Conservation (phyloP, 2,329 filamentous ascomycete species). For the Cytospora schulzeri region DNA sequence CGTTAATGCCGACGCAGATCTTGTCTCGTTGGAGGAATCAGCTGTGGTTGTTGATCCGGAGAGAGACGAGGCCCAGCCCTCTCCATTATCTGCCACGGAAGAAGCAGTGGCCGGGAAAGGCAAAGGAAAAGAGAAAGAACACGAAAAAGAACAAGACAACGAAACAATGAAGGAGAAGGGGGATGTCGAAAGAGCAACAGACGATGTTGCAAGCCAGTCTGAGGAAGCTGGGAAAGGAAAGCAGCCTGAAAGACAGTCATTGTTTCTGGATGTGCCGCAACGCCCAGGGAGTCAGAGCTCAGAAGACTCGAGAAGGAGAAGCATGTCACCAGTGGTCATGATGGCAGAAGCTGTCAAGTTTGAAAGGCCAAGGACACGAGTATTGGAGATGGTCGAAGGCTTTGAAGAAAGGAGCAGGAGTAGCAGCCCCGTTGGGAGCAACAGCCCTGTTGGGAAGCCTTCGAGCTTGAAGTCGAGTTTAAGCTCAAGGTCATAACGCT, state of each 20-base stretch:
- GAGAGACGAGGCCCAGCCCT: conserved; percentile 28
- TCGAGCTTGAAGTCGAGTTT: neutral
- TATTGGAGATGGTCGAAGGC: conserved; percentile 58
- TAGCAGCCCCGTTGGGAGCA: conserved; percentile 46
- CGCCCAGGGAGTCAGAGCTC: conserved; percentile 4
- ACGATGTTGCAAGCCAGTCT: conserved; percentile 19
- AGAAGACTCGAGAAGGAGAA: conserved; percentile 15
- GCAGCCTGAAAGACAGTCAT: conserved; percentile 12
- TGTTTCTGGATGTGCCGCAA: conserved; percentile 22
- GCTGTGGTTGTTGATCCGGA: conserved; percentile 45
- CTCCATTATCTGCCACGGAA: neutral
- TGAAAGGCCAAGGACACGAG: conserved; percentile 47
- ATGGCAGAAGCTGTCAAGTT: conserved; percentile 34
- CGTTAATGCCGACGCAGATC: conserved; percentile 73
- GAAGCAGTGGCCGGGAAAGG: conserved; percentile 5
- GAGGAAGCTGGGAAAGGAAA: conserved; percentile 1
- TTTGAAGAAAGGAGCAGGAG: conserved; percentile 53
- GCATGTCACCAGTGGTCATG: conserved; percentile 24
- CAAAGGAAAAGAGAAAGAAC: conserved; percentile 2
- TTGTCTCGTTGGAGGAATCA: conserved; percentile 42
- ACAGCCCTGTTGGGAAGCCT: conserved; percentile 39
- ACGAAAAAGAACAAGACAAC: no score
- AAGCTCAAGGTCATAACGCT: neutral
- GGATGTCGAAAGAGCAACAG: conserved; percentile 31
- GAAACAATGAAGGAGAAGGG: conserved; percentile 14